Base-by-base conservation (phyloP, 2,329 filamentous ascomycete genomes). In the Pezicula neosporulosa region DNA sequence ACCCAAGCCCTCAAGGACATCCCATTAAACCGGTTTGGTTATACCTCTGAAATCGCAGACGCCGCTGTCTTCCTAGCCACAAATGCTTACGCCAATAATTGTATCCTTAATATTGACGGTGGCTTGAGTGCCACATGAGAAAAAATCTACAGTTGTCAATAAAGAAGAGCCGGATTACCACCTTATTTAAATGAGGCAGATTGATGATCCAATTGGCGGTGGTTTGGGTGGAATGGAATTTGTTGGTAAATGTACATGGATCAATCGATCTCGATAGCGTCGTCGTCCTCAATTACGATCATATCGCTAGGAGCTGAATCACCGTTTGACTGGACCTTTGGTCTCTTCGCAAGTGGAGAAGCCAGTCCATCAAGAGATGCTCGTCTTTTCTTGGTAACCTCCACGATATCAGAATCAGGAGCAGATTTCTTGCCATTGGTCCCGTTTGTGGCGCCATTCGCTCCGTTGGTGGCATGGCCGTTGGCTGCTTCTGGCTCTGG, bases 41-140 rank as follows among this genome's bases (percentile, higher is more conserved):
- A 73, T 33, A 74, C 80, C 7, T 75, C 81, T 24, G 90, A 96
- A 67, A 81, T 95, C 30, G 90, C 90, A n/a, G 84, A 92, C 63
- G 90, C 90, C 49, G 89, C 87, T 44, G 65, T 86, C 27, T 96
- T 95, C 67, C 77, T 96, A 15, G 86, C 82, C 28, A 77, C 78
- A 44, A 96, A 94, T 68, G 73, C 81, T 56, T 96, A 93, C 70
- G 88, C 90, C 50, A 93, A 93, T 67, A 95, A 95, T 59, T 94
- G 89, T 67, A 78, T 92, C 47, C 75, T 96, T 47, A 94, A 92
- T 67, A 76, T 96, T 27, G 91, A 96, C 68, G 91, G 91, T 15
- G 91, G 91, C 1, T 68, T 95, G 59, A 91, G 87, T 67, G 88
- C 87, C 47, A 60, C 72, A 47, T 88, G 66, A 77, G 48, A 30